phyloP scores from a whole-genome alignment of 768 basidiomycete species.

The Termitomyces bulborhizus region DNA sequence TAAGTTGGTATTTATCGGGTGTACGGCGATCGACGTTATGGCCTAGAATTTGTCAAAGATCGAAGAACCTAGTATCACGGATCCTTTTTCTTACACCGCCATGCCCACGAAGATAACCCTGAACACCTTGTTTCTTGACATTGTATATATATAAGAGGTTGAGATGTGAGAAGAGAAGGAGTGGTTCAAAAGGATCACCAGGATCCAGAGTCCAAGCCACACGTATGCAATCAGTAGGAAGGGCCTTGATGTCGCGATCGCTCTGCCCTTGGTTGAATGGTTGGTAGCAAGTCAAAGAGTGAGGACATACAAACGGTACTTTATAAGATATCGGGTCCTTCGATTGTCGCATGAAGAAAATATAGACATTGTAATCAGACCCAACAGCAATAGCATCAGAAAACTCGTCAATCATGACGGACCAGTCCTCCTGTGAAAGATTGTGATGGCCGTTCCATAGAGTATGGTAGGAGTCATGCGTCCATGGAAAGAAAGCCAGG shows the following conservation, averaged over 20 bases:
- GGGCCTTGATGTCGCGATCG: constrained; percentile 6
- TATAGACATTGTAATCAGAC: constrained; percentile 27
- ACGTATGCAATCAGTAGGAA: constrained; percentile 28
- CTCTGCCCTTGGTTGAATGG: constrained; percentile 3
- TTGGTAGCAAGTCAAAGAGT: neutral
- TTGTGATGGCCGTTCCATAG: constrained; percentile 30
- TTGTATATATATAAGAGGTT: constrained; percentile 55
- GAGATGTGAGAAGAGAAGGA: constrained; percentile 50
- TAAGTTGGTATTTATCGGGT: constrained; percentile 51
- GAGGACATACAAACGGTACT: constrained; percentile 26
- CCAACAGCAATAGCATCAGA: constrained; percentile 48
- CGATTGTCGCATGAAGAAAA: constrained; percentile 29
- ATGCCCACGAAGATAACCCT: constrained; percentile 58
- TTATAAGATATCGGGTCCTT: constrained; percentile 28
- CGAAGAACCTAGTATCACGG: neutral
- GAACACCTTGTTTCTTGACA: constrained; percentile 28
- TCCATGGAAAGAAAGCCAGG: constrained; percentile 46
- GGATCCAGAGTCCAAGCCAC: constrained; percentile 58
- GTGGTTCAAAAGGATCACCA: constrained; percentile 41
- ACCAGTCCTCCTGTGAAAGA: constrained; percentile 36
- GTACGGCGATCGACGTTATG: constrained; percentile 65
- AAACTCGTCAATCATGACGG: constrained; percentile 37
- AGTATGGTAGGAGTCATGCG: constrained; percentile 26
- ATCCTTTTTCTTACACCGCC: constrained; percentile 53
- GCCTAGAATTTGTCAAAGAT: constrained; percentile 25